Percentiles rank a stretch among this genome's conserved stretches.
phyloP scores from a whole-genome alignment of 345 rosid species.

The Salix koriyanagi region DNA sequence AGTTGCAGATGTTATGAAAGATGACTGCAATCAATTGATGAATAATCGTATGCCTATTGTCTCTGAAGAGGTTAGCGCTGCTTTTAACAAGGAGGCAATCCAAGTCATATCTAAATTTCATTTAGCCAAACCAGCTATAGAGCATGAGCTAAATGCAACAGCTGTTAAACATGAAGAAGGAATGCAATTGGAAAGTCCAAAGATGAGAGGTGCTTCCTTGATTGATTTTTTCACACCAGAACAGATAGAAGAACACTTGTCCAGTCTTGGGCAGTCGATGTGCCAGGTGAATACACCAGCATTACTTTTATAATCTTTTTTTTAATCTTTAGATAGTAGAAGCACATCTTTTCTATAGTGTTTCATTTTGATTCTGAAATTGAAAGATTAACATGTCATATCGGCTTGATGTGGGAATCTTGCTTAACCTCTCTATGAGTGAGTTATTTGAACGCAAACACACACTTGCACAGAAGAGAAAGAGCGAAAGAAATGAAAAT shows the following conservation, averaged over 20 bases:
- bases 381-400: too few relatives aligned
- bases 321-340: too few relatives aligned
- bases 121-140: conserved; percentile 4
- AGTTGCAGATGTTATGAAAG: neutral
- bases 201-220: conserved; percentile 34
- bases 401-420: too few relatives aligned
- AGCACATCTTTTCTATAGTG: too few relatives aligned
- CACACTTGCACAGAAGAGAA: too few relatives aligned
- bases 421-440: too few relatives aligned
- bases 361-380: too few relatives aligned
- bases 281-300: conserved; percentile 29
- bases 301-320: too few relatives aligned
- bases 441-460: too few relatives aligned
- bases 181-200: conserved; percentile 6
- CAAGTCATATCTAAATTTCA: neutral
- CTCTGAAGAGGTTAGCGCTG: conserved; percentile 14
- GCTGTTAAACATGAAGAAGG: conserved; percentile 15
- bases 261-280: conserved; percentile 33
- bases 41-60: neutral
- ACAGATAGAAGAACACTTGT: conserved; percentile 40
- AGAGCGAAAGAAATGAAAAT: too few relatives aligned
- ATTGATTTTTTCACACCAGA: conserved; percentile 42
- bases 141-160: neutral
- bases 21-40: conserved; percentile 5
- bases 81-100: conserved; percentile 14